These are phyloP conservation scores for Emericellopsis terricola DNA, from an alignment of 495 filamentous ascomycete genomes.

Conservation along the genomic window DNA sequence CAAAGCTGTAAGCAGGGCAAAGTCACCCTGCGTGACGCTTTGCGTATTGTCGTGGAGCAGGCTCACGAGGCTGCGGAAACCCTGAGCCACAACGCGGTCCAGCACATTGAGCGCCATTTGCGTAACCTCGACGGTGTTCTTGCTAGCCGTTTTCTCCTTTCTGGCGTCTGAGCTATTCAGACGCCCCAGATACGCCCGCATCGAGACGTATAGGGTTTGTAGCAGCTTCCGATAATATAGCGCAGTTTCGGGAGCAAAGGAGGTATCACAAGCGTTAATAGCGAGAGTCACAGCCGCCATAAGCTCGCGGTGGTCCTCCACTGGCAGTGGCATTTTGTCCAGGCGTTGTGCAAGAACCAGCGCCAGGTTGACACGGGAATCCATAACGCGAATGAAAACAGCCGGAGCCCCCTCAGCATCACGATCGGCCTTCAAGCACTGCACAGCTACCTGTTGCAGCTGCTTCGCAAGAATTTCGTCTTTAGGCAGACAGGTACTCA, in stretches of 20 bases:
- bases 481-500: slow-evolving; percentile 47
- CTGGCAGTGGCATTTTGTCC: slow-evolving; percentile 39
- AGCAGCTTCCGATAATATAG: slow-evolving; percentile 68
- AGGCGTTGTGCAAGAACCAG: slow-evolving; percentile 62
- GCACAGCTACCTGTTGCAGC: slow-evolving; percentile 44
- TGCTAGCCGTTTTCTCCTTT: background rate
- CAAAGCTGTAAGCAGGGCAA: slow-evolving; percentile 77
- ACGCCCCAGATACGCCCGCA: slow-evolving; percentile 34
- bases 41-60: slow-evolving; percentile 44
- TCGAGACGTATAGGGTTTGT: slow-evolving; percentile 64
- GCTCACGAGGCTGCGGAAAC: slow-evolving; percentile 59
- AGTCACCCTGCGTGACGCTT: slow-evolving; percentile 42
- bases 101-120: slow-evolving; percentile 53
- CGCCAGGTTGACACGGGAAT: slow-evolving; percentile 55
- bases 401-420: slow-evolving; percentile 44
- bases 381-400: slow-evolving; percentile 53
- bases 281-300: slow-evolving; percentile 49
- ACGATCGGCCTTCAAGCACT: slow-evolving; percentile 56
- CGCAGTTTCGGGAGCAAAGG: slow-evolving; percentile 44
- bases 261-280: slow-evolving; percentile 39
- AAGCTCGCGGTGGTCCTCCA: slow-evolving; percentile 40
- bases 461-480: slow-evolving; percentile 44
- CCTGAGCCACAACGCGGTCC: slow-evolving; percentile 57
- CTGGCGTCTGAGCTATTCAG: slow-evolving; percentile 2
- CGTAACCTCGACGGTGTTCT: slow-evolving; percentile 19